Base-by-base conservation (phyloP, 805 yeast species). In the Grigorovia humatica region DNA sequence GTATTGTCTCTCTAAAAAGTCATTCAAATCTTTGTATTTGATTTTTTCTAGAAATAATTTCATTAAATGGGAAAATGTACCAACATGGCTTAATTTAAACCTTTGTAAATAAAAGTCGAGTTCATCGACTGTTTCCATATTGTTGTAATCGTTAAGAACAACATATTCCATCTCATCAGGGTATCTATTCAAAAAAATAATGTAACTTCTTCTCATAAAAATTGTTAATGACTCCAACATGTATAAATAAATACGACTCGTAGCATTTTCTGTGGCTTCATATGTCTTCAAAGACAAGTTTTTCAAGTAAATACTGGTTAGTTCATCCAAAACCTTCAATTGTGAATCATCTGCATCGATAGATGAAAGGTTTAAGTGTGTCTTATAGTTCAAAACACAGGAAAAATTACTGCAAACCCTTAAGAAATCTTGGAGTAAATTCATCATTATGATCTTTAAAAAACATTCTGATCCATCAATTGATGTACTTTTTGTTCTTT, bases 391-490 rank as follows among this genome's bases (percentile, higher is more conserved):
- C 8, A n/a, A n/a, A 38, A 38, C 17, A 38, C 18, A 15, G 42
- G 43, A 30, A 15, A 46, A 29, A 23, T 46, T 46, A 23, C 48
- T 20, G 20, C 48, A 23, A 8, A 48, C 13, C 3, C 43, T 17
- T 19, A 35, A 27, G 19, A 63, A 46, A 38, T 57, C 59, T 44
- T 59, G 62, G 17, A 55, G 56, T n/a, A 57, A 23, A 41, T 56
- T 53, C 46, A 57, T 41, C 44, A 20, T 44, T 17, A 52, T 27
- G 13, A 50, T 45, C 29, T 27, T 32, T 2, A 48, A 30, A 29
- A 53, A 45, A 38, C 47, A 49, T 5, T 30, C 45, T 4, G 29
- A 19, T 9, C 19, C 38, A 20, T 47, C 43, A 20, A 46, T n/a
- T 8, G 40, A 11, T 13, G 38, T 43, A 17, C 40, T 40, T 30